phyloP scores from a whole-genome alignment of 306 rosid species.

The Quercus robur region DNA sequence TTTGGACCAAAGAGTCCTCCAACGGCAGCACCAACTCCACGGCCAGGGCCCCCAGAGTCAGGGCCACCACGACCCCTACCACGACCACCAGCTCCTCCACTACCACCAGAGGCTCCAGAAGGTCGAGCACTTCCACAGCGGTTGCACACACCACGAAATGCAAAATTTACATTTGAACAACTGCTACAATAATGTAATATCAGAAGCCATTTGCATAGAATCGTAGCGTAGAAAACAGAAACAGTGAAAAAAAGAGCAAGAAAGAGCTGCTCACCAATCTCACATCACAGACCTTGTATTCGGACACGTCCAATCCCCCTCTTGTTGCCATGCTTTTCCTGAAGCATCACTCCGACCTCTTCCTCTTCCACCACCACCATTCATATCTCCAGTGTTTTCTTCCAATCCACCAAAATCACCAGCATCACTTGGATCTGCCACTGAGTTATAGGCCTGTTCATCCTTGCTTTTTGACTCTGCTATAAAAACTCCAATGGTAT shows the following conservation, averaged over 20 bases:
- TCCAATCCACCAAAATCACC: slow-evolving; percentile 45
- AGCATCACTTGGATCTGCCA: slow-evolving; percentile 45
- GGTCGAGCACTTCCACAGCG: slow-evolving; percentile 99
- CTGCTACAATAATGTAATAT: slow-evolving; percentile 45
- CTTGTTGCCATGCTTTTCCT: slow-evolving; percentile 97
- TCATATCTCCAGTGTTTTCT: slow-evolving; percentile 45
- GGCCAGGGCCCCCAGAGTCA: slow-evolving; percentile 66
- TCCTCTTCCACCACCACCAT: slow-evolving; percentile 64
- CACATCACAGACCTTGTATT: slow-evolving; percentile 99
- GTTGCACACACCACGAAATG: slow-evolving; percentile 98
- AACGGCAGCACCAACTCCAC: slow-evolving; percentile 53
- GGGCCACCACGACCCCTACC: slow-evolving; percentile 79
- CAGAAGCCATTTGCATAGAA: slow-evolving; percentile 31
- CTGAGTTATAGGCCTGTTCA: slow-evolving; percentile 50
- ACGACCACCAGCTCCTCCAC: slow-evolving; percentile 77
- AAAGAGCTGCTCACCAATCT: slow-evolving; percentile 97
- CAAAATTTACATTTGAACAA: slow-evolving; percentile 94
- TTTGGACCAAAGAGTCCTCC: slow-evolving; percentile 98
- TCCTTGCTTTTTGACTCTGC: slow-evolving; percentile 94
- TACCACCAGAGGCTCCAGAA: slow-evolving; percentile 74
- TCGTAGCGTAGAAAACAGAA: neutral
- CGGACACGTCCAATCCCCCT: slow-evolving; percentile 97
- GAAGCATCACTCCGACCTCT: slow-evolving; percentile 74
- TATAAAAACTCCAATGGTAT: slow-evolving; percentile 72
- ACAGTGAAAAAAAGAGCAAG: slow-evolving; percentile 52